These are phyloP conservation scores for Arthroderma sp. DNA, from an alignment of 2,329 filamentous ascomycete species.

Conservation along the genomic window DNA sequence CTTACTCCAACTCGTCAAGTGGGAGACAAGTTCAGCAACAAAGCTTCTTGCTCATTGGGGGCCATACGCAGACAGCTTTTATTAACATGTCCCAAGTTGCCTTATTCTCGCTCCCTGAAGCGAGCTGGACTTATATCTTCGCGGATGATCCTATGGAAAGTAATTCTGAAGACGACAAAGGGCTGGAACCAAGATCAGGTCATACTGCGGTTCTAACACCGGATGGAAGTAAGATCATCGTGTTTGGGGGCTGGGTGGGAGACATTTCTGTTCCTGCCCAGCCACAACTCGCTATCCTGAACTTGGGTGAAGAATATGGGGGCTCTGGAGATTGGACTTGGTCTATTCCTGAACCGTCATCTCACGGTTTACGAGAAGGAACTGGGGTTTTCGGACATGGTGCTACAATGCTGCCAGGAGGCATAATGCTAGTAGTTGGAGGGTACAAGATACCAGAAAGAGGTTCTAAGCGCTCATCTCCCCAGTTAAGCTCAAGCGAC, in stretches of 20 bases:
- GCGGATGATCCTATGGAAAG: constrained; percentile 37
- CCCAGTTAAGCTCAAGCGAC: constrained; percentile 25
- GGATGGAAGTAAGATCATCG: constrained; percentile 62
- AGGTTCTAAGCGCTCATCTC: constrained; percentile 24
- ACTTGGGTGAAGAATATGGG: constrained; percentile 62
- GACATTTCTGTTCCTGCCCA: constrained; percentile 60
- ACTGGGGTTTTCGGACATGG: constrained; percentile 49
- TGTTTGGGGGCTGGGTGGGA: constrained; percentile 89
- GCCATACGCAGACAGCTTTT: constrained; percentile 70
- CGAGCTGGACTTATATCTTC: constrained; percentile 70
- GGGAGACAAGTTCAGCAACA: constrained; percentile 57
- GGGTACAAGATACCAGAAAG: constrained; percentile 40
- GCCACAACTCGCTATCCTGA: constrained; percentile 66
- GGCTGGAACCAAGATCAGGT: constrained; percentile 69
- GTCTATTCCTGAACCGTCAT: constrained; percentile 26
- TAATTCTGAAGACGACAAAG: constrained; percentile 32
- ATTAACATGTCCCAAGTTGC: constrained; percentile 91
- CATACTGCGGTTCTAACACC: constrained; percentile 72
- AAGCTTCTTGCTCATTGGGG: constrained; percentile 69
- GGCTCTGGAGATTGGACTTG: constrained; percentile 32
- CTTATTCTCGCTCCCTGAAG: constrained; percentile 72
- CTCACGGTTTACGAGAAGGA: constrained; percentile 28
- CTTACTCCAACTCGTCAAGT: constrained; percentile 51
- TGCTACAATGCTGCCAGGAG: constrained; percentile 47
- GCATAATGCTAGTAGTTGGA: constrained; percentile 48